Evolutionary conservation across 345 rosid species (phyloP), one percentile per base, ranked within the genome.

Genomic region (Sapria himalayana): DNA sequence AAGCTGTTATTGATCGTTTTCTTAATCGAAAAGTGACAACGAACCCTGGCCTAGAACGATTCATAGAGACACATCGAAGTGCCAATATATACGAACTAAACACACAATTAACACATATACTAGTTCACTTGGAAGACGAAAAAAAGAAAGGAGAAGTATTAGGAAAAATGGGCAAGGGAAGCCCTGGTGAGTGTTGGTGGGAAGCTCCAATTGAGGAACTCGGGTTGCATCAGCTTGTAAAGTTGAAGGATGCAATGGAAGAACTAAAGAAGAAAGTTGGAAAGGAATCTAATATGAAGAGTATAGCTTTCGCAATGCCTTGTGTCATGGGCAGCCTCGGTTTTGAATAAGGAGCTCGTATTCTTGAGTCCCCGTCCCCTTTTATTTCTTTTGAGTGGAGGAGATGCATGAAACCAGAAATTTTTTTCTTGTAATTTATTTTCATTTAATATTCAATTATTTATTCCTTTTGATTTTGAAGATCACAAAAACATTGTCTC

Each of bases 61-160:
- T 46, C 21, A 34, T 54, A 1, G 73, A 68, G 42, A 52, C 59
- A 21, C 63, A 50, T 41, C 46, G 64, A 24, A 54, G 57, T 22
- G 62, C 54, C 4, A 50, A 40, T 4, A 37, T 53, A 21, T 41
- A 33, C 1, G 50, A 59, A 22, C 69, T 56, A 12, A 67, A 63
- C 24, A 5, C 42, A n/a, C 36, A 56, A 33, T 45, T 56, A 19
- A 46, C 41, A 4, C 44, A 46, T 4, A 21, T 50, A 12, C 46
- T 52, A 44, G 25, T 13, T 17, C 47, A 63, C 15, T 15, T 60
- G 13, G 73, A 63, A 27, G 25, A 23, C 7, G 63, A 56, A 47
- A 67, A 43, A 38, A 60, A 48, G 35, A 29, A 42, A 11, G 58
- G 52, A 4, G 56, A 56, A 24, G 44, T 29, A 23, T 46, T 63